Base-by-base conservation (phyloP, 352 stramenopile species). In the Vaucheria bursata region DNA sequence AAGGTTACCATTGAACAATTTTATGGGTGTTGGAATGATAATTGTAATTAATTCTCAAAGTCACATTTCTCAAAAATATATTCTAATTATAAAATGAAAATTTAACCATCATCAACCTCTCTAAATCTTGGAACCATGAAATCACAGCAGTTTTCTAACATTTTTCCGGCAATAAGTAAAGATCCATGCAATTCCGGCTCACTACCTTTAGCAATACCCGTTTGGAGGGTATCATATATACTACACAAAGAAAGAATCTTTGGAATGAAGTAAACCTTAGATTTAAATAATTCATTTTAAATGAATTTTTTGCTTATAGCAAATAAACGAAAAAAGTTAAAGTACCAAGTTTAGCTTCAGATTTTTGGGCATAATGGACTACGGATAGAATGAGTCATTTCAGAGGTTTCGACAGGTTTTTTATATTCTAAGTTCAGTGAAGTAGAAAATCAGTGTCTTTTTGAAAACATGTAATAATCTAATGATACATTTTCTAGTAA, bases 81-180 rank as follows among this genome's bases (percentile, higher is more conserved):
- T 59, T 25, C 25, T 18, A 12, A 5, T 29, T 33, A 70, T 18
- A 12, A 18, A 34, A 8, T 0, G 97, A n/a, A n/a, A n/a, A n/a
- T n/a, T n/a, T n/a, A n/a, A n/a, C n/a, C 88, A 88, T 98, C 93
- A 71, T 95, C 92, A 29, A 38, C 64, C 12, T 79, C 76, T 34
- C 45, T 59, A 82, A 97, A 98, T 1, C 95, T 89, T 3, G 95
- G 94, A 35, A 97, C 86, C 89, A 99, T 97, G 82, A 99, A 98
- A n/a, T 89, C 86, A 5, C 92, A 89, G 1, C 94, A 96, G 80
- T 97, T 91, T 5, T 94, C 87, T 35, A 99, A 86, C 74, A 99
- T 89, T 70, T 97, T 92, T 34, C 89, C 88, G 31, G 98, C 91
- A 4, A 96, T 91, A 0, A 99, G 85, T 29, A 99, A 85, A 2